phyloP scores from a whole-genome alignment of 1,139 yeast genomes.

The Suhomyces guaymorum region DNA sequence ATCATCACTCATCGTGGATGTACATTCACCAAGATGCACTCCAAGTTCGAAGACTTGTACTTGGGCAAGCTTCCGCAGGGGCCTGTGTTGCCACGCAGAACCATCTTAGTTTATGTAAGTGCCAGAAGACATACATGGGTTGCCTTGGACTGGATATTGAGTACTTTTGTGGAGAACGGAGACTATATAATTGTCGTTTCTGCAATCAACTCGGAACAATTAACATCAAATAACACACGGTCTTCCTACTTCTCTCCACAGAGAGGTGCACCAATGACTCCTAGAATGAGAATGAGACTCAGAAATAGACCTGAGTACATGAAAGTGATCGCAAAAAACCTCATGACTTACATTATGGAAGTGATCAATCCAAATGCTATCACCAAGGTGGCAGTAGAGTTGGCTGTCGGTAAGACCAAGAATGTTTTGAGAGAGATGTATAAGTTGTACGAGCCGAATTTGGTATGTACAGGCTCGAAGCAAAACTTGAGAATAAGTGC shows the following conservation, averaged over 20 bases:
- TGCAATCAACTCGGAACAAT: conserved; percentile 26
- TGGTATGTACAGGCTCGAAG: conserved; percentile 64
- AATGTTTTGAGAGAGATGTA: conserved; percentile 61
- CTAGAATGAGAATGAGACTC: conserved; percentile 32
- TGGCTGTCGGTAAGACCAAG: conserved; percentile 60
- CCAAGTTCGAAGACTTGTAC: conserved; percentile 41
- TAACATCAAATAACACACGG: conserved; percentile 6
- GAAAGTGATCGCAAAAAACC: conserved; percentile 37
- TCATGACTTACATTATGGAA: conserved; percentile 49
- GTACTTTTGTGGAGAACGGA: conserved; percentile 54
- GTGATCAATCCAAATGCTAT: conserved; percentile 50
- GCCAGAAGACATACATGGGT: conserved; percentile 82
- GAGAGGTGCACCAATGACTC: conserved; percentile 22
- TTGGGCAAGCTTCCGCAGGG: conserved; percentile 30
- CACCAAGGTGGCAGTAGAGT: conserved; percentile 61
- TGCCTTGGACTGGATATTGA: conserved; percentile 67
- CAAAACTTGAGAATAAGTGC: conserved; percentile 45
- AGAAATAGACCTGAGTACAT: conserved; percentile 39
- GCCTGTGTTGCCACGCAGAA: conserved; percentile 53
- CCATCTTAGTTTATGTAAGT: conserved; percentile 61
- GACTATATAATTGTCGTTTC: conserved; percentile 64
- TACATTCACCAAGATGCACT: conserved; percentile 49
- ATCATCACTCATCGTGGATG: conserved; percentile 54
- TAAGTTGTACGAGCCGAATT: conserved; percentile 61
- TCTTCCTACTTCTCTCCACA: conserved; percentile 1